A percentile compares a stretch with the other conserved stretches of the same genome.
These are phyloP conservation scores for Cornus controversa DNA, from an alignment of 148 eudicot genomes.

Conservation along the genomic window DNA sequence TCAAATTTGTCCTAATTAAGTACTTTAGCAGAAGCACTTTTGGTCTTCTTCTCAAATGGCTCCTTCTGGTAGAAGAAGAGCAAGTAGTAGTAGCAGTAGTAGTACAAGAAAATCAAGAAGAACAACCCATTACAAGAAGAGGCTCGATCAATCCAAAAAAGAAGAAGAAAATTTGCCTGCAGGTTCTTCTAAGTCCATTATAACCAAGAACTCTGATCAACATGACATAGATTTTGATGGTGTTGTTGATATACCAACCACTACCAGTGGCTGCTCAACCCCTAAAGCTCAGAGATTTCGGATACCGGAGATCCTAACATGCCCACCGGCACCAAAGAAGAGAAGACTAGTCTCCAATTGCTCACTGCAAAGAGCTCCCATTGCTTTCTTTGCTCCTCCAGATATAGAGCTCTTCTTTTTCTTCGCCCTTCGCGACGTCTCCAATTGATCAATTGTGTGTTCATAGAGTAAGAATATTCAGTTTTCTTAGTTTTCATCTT, in stretches of 20 bases:
- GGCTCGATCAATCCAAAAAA: not conserved
- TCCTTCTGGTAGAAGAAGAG: slow-evolving; percentile 11
- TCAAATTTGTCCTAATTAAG: no score
- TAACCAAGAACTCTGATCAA: not conserved
- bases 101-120: slow-evolving; percentile 5
- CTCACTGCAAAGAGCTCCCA: slow-evolving; percentile 11
- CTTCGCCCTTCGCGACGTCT: slow-evolving; percentile 12
- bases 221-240: not conserved
- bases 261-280: slow-evolving; percentile 24
- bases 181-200: not conserved
- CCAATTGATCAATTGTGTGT: not conserved
- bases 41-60: not conserved
- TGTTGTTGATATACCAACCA: not conserved
- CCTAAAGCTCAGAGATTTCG: slow-evolving; percentile 18
- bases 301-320: slow-evolving; percentile 20
- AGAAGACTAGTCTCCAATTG: slow-evolving; percentile 11
- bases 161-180: no score
- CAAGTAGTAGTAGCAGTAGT: slow-evolving; percentile 3
- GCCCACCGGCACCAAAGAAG: slow-evolving; percentile 27
- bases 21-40: not conserved
- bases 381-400: slow-evolving; percentile 28
- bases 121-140: slow-evolving; percentile 13
- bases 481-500: not conserved
- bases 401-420: slow-evolving; percentile 31
- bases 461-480: not conserved